Percentiles rank a stretch among this genome's conserved stretches.
Evolutionary conservation across 768 basidiomycete species (phyloP).

Genomic region (Mycena albidolilacea): DNA sequence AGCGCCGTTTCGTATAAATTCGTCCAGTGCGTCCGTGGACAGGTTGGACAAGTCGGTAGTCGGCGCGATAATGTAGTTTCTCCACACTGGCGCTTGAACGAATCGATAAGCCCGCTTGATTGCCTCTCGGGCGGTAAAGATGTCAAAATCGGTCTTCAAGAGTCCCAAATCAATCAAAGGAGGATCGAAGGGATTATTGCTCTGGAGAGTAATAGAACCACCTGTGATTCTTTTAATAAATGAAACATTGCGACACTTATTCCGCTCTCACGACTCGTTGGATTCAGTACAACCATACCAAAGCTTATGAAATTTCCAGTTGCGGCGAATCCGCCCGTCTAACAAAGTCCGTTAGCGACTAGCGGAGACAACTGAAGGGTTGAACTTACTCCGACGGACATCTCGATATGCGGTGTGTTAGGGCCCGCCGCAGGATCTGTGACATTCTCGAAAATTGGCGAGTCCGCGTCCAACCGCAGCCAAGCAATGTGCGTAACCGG

Average conservation of each 20-base stretch:
- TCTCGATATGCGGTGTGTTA: neutral
- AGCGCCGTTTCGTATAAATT: no score
- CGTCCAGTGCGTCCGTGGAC: no score
- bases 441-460: conserved; percentile 6
- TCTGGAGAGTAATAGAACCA: no score
- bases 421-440: neutral
- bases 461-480: neutral
- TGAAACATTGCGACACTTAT: neutral
- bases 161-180: no score
- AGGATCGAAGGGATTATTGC: no score
- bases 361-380: neutral
- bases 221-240: no score
- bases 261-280: neutral
- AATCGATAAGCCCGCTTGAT: no score
- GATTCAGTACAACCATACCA: neutral
- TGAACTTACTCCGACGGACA: neutral
- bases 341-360: neutral
- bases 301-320: neutral
- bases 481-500: neutral
- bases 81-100: no score
- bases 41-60: no score
- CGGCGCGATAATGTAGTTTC: no score
- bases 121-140: no score
- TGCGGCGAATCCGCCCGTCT: neutral
- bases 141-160: no score